These are phyloP conservation scores for Pyrus betulifolia DNA, from an alignment of 306 rosid species.

Conservation along the genomic window DNA sequence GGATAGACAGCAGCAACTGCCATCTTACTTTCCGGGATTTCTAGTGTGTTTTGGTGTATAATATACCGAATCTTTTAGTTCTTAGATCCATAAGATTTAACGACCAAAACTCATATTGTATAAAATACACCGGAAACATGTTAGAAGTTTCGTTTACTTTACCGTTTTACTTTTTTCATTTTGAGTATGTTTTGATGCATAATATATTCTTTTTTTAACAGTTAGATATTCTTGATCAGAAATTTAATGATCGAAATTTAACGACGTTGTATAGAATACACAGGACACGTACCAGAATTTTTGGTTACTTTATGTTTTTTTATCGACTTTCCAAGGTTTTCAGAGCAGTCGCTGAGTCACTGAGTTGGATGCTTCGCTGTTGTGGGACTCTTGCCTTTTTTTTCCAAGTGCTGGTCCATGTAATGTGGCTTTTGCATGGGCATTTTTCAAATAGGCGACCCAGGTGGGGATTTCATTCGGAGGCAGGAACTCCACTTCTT, in stretches of 20 bases:
- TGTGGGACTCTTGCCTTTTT: neutral
- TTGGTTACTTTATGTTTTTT: neutral
- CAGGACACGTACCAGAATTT: neutral
- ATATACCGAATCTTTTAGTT: too few relatives aligned
- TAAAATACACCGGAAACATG: neutral
- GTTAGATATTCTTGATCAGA: too few relatives aligned
- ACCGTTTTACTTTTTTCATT: too few relatives aligned
- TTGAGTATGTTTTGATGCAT: neutral
- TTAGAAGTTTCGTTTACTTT: too few relatives aligned
- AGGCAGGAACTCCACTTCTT: neutral
- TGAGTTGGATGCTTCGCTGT: constrained; percentile 4
- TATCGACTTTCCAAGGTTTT: neutral
- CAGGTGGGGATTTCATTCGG: neutral
- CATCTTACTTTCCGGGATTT: neutral
- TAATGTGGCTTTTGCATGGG: neutral
- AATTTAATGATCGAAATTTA: too few relatives aligned
- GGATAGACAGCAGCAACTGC: neutral
- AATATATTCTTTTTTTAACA: too few relatives aligned
- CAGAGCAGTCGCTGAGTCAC: constrained; percentile 11
- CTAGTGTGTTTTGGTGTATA: neutral
- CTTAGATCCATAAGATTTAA: neutral
- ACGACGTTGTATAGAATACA: neutral
- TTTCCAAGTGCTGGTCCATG: neutral
- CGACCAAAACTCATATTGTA: too few relatives aligned
- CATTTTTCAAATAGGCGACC: neutral